Evolutionary conservation across 768 basidiomycete genomes (phyloP), one percentile per base, ranked within the genome.

Genomic region (Coprinopsis strossmayeri): DNA sequence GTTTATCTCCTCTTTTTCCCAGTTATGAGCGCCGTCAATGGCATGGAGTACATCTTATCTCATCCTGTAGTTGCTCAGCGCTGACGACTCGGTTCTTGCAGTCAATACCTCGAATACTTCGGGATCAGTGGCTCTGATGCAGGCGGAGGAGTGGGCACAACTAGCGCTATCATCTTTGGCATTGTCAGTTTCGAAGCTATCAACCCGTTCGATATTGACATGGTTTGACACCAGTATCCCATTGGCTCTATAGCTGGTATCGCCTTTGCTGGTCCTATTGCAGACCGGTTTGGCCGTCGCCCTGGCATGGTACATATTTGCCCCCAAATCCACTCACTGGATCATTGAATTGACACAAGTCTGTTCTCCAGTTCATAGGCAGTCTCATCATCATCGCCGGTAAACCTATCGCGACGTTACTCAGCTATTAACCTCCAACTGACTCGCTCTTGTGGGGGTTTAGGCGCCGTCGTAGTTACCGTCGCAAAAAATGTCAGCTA

Each of bases 1-100:
- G 3, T 21, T 32, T 30, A 26, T 15, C 28, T 48, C 13, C n/a
- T 3, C 9, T 38, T 4, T 28, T 32, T 24, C 28, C 20, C 48
- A 73, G 73, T 74, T 17, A 73, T 74, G 70, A 68, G 70, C 54
- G 72, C 69, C 15, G 66, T 74, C 26, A 73, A 71, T 52, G 72
- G 70, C 35, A 73, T 75, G 73, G 56, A 67, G 72, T 73, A 56
- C 18, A 68, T 59, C 25, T 23, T 35, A 2, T 30, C 25, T 39
- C 45, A 2, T 43, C 15, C 34, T 34, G 20, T 34, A 3, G 18
- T 9, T 20, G 21, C 28, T 25, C 42, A 35, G 35, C 34, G 20
- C 52, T 51, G 2, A n/a, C n/a, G n/a, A 54, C 26, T 34, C 3
- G 24, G 20, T 12, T 37, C 25, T 5, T 32, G 1, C 34, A 71